These are phyloP conservation scores for Xenosphaeropsis pyriputrescens DNA, from an alignment of 2,329 filamentous ascomycete genomes.

Conservation along the genomic window DNA sequence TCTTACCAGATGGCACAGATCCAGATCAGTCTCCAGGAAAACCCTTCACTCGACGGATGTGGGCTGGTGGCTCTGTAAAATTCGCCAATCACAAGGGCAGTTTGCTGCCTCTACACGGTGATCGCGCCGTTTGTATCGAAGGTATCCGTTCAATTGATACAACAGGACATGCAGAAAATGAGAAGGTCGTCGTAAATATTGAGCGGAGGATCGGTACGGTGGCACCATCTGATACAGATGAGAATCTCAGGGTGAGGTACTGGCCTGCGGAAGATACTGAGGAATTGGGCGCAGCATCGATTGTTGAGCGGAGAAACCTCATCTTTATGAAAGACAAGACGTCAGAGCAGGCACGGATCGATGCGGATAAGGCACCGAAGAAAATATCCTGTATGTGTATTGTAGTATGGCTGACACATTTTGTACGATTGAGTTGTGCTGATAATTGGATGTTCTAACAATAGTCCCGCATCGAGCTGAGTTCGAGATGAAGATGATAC, in stretches of 20 bases:
- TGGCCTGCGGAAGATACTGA: constrained; percentile 22
- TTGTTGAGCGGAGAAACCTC: constrained; percentile 44
- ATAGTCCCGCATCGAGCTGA: constrained; percentile 21
- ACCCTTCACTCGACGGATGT: constrained; percentile 66
- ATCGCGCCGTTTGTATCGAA: constrained; percentile 27
- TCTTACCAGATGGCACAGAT: constrained; percentile 79
- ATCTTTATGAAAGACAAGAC: constrained; percentile 42
- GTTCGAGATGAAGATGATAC: constrained; percentile 44
- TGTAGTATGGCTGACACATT: not conserved
- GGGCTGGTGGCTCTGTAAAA: constrained; percentile 65
- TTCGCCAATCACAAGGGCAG: constrained; percentile 25
- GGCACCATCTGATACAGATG: not conserved
- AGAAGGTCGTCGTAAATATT: constrained; percentile 17
- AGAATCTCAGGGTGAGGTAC: constrained; percentile 2
- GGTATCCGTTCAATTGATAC: constrained; percentile 26
- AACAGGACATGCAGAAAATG: constrained; percentile 10
- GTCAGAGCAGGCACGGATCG: constrained; percentile 4
- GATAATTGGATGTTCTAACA: too few relatives aligned
- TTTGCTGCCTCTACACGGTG: constrained; percentile 17
- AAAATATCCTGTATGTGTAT: constrained; percentile 8
- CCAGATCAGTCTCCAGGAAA: constrained; percentile 58
- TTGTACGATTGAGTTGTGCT: too few relatives aligned
- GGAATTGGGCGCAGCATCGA: constrained; percentile 16
- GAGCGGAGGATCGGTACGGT: constrained; percentile 1
- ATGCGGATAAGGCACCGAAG: constrained; percentile 10